These are phyloP conservation scores for Theileria orientalis DNA, from an alignment of 169 alveolate species.

Conservation along the genomic window DNA sequence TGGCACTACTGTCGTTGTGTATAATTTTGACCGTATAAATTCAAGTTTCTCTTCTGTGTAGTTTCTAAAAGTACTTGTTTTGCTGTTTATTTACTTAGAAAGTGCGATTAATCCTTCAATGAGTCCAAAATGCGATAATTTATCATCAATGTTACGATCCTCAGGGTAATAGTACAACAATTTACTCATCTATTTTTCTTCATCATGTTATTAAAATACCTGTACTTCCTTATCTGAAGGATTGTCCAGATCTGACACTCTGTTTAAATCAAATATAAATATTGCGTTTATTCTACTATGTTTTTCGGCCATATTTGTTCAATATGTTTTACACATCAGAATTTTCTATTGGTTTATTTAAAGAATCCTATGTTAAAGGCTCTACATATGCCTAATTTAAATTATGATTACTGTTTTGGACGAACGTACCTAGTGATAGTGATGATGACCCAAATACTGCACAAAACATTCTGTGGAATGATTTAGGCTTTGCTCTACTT, in stretches of 20 bases:
- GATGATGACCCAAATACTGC: slow-evolving; percentile 36
- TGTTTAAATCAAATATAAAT: slow-evolving; percentile 48
- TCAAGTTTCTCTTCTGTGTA: slow-evolving; percentile 51
- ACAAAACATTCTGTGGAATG: slow-evolving; percentile 43
- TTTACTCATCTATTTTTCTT: slow-evolving; percentile 26
- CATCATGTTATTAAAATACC: slow-evolving; percentile 3
- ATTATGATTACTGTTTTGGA: background rate
- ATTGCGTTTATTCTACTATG: slow-evolving; percentile 29
- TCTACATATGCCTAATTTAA: slow-evolving; percentile 38
- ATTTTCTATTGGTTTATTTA: slow-evolving; percentile 1
- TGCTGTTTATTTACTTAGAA: background rate
- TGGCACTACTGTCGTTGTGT: slow-evolving; percentile 45
- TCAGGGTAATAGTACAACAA: slow-evolving; percentile 62
- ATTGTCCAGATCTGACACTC: slow-evolving; percentile 19
- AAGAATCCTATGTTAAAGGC: slow-evolving; percentile 26
- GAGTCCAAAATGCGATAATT: slow-evolving; percentile 61
- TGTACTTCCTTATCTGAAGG: slow-evolving; percentile 63
- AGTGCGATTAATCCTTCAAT: slow-evolving; percentile 60
- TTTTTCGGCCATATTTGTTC: slow-evolving; percentile 24
- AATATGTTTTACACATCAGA: slow-evolving; percentile 34
- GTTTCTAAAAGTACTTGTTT: background rate
- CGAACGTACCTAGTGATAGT: slow-evolving; percentile 39
- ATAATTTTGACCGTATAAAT: slow-evolving; percentile 45
- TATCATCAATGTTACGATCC: slow-evolving; percentile 44
- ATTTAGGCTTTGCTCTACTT: slow-evolving; percentile 19